Evolutionary conservation across 129 eudicot genomes (phyloP).

Genomic region (Oenanthe sinensis): DNA sequence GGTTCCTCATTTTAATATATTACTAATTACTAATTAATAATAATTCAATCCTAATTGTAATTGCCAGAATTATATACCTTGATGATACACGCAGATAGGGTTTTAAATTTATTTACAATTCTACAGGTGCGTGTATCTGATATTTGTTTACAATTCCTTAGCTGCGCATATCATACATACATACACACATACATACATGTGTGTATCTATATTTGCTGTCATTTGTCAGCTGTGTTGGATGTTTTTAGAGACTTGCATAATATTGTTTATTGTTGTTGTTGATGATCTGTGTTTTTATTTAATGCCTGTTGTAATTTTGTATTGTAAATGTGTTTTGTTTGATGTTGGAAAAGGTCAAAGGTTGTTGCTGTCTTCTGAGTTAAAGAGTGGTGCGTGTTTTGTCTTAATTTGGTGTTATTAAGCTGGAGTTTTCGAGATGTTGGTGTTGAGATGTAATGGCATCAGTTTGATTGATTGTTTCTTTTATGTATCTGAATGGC

Average conservation of each 20-base stretch:
- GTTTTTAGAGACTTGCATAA: not conserved
- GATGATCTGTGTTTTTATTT: not conserved
- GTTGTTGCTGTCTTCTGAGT: not conserved
- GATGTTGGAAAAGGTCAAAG: constrained; percentile 3
- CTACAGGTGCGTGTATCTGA: not conserved
- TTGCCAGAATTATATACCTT: not conserved
- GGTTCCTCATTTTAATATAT: not conserved
- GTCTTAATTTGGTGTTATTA: not conserved
- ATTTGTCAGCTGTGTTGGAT: constrained; percentile 1
- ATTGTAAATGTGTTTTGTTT: not conserved
- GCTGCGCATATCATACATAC: not conserved
- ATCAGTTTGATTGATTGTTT: constrained; percentile 49
- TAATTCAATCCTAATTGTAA: not conserved
- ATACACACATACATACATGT: not conserved
- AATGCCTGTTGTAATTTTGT: constrained; percentile 1
- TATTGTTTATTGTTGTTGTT: not conserved
- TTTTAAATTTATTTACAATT: not conserved
- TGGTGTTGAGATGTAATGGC: constrained; percentile 42
- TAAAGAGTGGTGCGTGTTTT: constrained; percentile 3
- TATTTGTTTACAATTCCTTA: not conserved
- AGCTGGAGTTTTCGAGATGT: constrained; percentile 43
- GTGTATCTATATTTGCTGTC: not conserved
- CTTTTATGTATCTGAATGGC: constrained; percentile 82
- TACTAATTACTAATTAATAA: not conserved
- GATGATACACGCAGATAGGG: not conserved